A percentile compares a stretch with the other conserved stretches of the same genome.
These are phyloP conservation scores for Ormosia semicastrata DNA, from an alignment of 306 rosid species.

Conservation along the genomic window DNA sequence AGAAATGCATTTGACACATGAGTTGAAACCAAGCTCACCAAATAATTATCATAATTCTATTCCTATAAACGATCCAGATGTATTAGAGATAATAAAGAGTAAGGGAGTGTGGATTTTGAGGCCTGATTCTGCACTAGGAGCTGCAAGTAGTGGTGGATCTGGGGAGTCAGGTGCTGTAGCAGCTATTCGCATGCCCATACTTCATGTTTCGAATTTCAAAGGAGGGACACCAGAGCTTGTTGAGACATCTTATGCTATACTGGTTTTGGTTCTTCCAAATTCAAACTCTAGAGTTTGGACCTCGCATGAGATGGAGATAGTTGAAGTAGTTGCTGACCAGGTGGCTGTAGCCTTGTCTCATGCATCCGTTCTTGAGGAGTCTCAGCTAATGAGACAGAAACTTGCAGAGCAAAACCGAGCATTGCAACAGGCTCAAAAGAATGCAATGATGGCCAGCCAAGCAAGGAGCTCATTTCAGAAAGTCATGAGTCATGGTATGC, in stretches of 20 bases:
- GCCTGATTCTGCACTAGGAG: slow-evolving; percentile 63
- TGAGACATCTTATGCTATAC: slow-evolving; percentile 66
- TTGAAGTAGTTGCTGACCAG: slow-evolving; percentile 89
- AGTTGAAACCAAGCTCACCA: slow-evolving; percentile 49
- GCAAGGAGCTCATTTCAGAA: slow-evolving; percentile 76
- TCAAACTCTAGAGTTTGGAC: slow-evolving; percentile 54
- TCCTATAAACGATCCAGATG: slow-evolving; percentile 59
- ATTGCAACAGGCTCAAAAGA: slow-evolving; percentile 61
- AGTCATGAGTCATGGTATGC: slow-evolving; percentile 79
- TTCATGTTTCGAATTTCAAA: slow-evolving; percentile 72
- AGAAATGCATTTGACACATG: slow-evolving; percentile 71
- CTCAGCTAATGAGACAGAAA: slow-evolving; percentile 79
- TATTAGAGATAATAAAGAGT: slow-evolving; percentile 50
- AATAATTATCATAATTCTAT: slow-evolving; percentile 39
- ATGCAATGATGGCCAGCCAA: slow-evolving; percentile 83
- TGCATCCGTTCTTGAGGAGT: slow-evolving; percentile 82
- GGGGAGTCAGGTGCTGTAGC: slow-evolving; percentile 60
- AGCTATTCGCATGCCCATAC: slow-evolving; percentile 82
- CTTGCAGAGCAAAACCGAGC: slow-evolving; percentile 71
- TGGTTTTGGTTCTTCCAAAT: slow-evolving; percentile 72
- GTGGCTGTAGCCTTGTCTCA: slow-evolving; percentile 88
- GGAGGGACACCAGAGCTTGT: slow-evolving; percentile 77
- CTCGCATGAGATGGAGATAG: slow-evolving; percentile 62
- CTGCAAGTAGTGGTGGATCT: slow-evolving; percentile 53
- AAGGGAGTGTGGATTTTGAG: slow-evolving; percentile 62